Evolutionary conservation across 345 rosid species (phyloP).

Genomic region (Turritis glabra): DNA sequence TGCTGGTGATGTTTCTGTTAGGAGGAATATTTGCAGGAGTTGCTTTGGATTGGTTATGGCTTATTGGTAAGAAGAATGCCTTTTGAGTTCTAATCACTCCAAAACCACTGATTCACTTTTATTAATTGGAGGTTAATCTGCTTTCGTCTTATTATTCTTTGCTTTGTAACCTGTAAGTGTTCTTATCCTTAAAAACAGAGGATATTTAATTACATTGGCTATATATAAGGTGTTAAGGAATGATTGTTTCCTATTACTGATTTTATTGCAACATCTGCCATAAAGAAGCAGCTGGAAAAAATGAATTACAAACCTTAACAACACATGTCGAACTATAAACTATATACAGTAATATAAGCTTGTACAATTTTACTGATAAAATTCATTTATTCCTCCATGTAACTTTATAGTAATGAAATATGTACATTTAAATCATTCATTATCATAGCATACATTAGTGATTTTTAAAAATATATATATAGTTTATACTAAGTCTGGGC

Average conservation of each 20-base stretch:
- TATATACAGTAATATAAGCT: no score
- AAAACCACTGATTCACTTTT: background rate
- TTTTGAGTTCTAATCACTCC: conserved; percentile 36
- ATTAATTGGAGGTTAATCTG: background rate
- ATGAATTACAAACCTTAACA: background rate
- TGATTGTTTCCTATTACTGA: background rate
- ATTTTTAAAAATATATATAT: no score
- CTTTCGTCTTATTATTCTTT: conserved; percentile 4
- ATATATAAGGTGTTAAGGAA: background rate
- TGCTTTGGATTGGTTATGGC: conserved; percentile 85
- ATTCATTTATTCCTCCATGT: no score
- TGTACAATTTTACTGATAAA: no score
- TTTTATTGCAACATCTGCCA: background rate
- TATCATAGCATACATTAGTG: no score
- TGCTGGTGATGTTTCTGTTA: conserved; percentile 62
- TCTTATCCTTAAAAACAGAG: background rate
- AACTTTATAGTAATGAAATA: no score
- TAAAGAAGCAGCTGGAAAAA: background rate
- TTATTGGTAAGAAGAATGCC: conserved; percentile 64
- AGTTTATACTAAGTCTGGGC: no score
- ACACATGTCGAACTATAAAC: background rate
- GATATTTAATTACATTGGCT: background rate
- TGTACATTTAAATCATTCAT: no score
- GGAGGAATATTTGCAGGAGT: conserved; percentile 81
- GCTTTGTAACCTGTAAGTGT: background rate